Base-by-base conservation (phyloP, 1,139 yeast species). In the Pichia sp. region DNA sequence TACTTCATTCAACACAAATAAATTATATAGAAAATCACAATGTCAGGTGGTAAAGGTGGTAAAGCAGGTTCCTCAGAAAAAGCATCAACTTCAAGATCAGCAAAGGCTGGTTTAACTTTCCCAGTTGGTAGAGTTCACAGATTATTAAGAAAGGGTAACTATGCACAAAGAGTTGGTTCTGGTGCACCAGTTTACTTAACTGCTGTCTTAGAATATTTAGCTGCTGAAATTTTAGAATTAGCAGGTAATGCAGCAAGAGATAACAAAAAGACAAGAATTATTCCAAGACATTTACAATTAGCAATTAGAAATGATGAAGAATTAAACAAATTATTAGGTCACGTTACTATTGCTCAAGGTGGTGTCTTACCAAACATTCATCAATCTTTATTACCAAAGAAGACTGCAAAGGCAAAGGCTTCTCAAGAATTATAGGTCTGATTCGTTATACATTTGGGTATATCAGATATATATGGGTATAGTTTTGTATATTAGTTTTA, bases 51-150 rank as follows among this genome's bases (percentile, higher is more conserved):
- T 75, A 91, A 91, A 85, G 97, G 97, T 75, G 91, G 91, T 69
- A 90, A 90, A 79, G 96, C 96, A 71, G 95, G 96, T 68, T 77
- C 95, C 64, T 72, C 87, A 64, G 91, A 90, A 72, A 91, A 91
- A 77, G 90, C 95, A 67, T 86, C 97, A 68, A 93, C 95, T 76
- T 87, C 97, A 55, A 90, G 98, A 83, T 91, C 98, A 65, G 85
- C 96, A 60, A 91, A 89, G 80, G 98, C 98, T 71, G 98, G 97
- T 74, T 84, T 91, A 73, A 88, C 96, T 67, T 91, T 93, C 95
- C 98, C 98, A 77, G 98, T 93, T 66, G 98, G 98, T 76, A 93
- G 98, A 85, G 95, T 91, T 64, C 98, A 91, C 82, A 85, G 97
- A 80, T 82, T 90, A 69, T 79, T 91, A 69, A 88, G 96, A 83